Percentiles rank a stretch among this genome's conserved stretches.
Conservation (phyloP, 345 rosid species). For the Eucalyptus pumila region DNA sequence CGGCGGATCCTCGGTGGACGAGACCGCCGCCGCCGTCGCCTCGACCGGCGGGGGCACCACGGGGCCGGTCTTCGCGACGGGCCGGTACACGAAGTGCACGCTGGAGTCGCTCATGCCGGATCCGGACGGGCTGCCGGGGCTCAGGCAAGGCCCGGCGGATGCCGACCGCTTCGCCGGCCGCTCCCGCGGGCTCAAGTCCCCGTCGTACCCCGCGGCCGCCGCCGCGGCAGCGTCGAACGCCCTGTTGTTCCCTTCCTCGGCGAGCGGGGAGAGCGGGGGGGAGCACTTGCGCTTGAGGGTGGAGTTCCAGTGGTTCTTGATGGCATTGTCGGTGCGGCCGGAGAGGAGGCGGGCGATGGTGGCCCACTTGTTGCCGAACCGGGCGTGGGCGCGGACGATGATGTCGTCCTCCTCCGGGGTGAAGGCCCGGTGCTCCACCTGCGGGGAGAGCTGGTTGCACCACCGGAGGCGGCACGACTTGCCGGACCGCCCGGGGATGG, state of each 20-base stretch:
- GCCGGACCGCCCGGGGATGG: conserved; percentile 84
- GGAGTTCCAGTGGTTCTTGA: conserved; percentile 92
- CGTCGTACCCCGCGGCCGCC: conserved; percentile 29
- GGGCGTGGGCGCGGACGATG: conserved; percentile 64
- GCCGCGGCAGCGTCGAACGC: not conserved
- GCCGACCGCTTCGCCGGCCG: conserved; percentile 64
- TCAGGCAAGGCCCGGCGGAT: conserved; percentile 38
- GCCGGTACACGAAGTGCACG: conserved; percentile 27
- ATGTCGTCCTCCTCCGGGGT: conserved; percentile 66
- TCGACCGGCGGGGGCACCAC: conserved; percentile 16
- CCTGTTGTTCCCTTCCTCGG: not conserved
- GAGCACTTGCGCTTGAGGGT: conserved; percentile 71
- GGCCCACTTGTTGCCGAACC: conserved; percentile 91
- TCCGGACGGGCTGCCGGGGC: conserved; percentile 28
- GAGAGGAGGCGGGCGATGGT: conserved; percentile 80
- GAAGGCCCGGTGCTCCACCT: conserved; percentile 82
- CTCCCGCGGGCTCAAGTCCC: conserved; percentile 1
- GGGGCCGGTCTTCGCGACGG: conserved; percentile 1
- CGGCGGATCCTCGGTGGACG: conserved; percentile 14
- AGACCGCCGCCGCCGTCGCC: conserved; percentile 2
- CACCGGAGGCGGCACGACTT: conserved; percentile 89
- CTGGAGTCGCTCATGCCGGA: conserved; percentile 28
- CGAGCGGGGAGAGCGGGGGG: not conserved
- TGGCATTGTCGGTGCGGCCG: conserved; percentile 88
- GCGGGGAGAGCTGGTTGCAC: conserved; percentile 93